Evolutionary conservation across 345 rosid species (phyloP), one percentile per base, ranked within the genome.

Genomic region (Eucalyptus curtisii): DNA sequence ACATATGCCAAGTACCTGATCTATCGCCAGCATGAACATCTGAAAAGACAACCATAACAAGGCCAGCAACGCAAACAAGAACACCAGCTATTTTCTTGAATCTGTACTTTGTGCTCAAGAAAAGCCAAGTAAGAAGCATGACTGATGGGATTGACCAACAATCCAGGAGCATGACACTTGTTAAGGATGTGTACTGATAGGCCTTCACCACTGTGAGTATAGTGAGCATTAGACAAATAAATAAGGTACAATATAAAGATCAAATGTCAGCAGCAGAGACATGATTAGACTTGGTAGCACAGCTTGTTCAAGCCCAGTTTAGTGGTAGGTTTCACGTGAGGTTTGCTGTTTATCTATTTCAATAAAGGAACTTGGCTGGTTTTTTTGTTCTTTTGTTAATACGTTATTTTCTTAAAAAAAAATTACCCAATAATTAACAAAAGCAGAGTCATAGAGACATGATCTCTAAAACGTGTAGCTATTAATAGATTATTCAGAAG

Each of bases 71-170:
- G 94, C 99, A 98, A 88, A 95, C 94, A 84, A 92, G 7, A 47
- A 97, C 99, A 85, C 99, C 99, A 82, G 95, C 86, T 68, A 95
- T 95, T 94, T 95, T 98, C 93, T 92, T 95, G 91, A 89, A 91
- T 92, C 96, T 92, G 90, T 98, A 97, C 92, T 94, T 97, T 49
- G 99, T 96, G 86, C 93, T 92, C 91, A 98, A 90, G 90, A 98
- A 95, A 86, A 95, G 30, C 94, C 95, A 94, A 40, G 99, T 97
- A 76, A 97, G 97, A 81, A 97, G 42, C 98, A 97, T 93, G 89
- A 97, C 99, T 2, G 94, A 93, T 6, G 99, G 99, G 86, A 98
- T 96, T 24, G 98, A 86, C 99, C 99, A 98, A 90, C 99, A 98
- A 89, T 98, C 99, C 37, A 98, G 94, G 86, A 98, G 94, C 99